A percentile compares a stretch with the other conserved stretches of the same genome.
These are phyloP conservation scores for Bacterosira constricta DNA, from an alignment of 108 stramenopile genomes.

Conservation along the genomic window DNA sequence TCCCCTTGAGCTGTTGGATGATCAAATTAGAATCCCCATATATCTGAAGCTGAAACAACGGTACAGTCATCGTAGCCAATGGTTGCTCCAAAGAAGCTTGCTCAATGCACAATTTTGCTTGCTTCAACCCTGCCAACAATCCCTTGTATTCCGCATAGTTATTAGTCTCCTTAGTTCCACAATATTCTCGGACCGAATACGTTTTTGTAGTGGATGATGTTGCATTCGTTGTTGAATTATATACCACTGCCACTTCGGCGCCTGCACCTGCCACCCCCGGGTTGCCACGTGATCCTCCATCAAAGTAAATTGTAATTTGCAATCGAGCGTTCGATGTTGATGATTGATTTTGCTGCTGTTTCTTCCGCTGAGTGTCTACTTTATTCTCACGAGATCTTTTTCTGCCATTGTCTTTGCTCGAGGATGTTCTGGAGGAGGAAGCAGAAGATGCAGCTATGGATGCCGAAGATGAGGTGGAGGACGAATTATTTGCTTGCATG, in stretches of 20 bases:
- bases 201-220: no score
- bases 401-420: background rate
- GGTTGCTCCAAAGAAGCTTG: background rate
- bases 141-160: constrained; percentile 85
- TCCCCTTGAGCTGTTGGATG: constrained; percentile 74
- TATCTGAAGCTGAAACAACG: constrained; percentile 13
- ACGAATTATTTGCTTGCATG: constrained; percentile 12
- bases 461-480: constrained; percentile 4
- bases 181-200: constrained; percentile 49
- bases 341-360: background rate
- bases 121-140: constrained; percentile 57
- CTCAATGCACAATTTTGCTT: constrained; percentile 18
- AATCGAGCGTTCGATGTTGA: background rate
- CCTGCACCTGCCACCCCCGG: constrained; percentile 86
- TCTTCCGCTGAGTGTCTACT: background rate
- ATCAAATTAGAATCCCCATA: constrained; percentile 81
- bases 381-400: constrained; percentile 8
- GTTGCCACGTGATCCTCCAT: constrained; percentile 85
- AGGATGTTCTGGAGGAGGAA: background rate
- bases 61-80: background rate
- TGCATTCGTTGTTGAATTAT: background rate
- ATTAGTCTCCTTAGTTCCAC: constrained; percentile 64
- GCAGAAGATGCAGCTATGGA: background rate
- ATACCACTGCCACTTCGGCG: constrained; percentile 41
- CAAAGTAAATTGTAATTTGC: constrained; percentile 63